These are phyloP conservation scores for Scutellaria galericulata DNA, from an alignment of 257 asterid genomes.

Conservation along the genomic window DNA sequence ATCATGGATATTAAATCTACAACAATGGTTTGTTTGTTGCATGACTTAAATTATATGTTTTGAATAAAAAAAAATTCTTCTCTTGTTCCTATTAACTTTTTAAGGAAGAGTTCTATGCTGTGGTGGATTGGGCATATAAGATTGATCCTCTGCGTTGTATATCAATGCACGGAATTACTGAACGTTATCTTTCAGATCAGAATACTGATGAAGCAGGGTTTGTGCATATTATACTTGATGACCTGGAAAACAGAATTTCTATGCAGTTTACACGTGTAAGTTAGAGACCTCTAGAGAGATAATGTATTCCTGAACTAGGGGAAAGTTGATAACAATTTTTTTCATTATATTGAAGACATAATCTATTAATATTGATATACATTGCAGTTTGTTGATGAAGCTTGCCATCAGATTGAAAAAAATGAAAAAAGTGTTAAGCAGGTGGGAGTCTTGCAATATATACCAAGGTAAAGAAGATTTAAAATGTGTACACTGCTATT, in stretches of 20 bases:
- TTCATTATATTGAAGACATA: conserved; percentile 35
- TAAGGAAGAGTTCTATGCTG: conserved; percentile 94
- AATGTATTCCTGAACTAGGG: background rate
- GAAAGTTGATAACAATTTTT: conserved; percentile 1
- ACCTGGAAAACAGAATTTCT: conserved; percentile 83
- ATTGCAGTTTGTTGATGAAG: conserved; percentile 91
- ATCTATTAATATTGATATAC: conserved; percentile 16
- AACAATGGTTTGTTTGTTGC: conserved; percentile 23
- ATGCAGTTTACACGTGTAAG: conserved; percentile 85
- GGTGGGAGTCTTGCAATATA: conserved; percentile 81
- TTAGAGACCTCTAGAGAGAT: conserved; percentile 27
- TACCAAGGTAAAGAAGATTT: conserved; percentile 69
- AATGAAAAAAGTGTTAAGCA: conserved; percentile 83
- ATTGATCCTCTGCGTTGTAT: conserved; percentile 94
- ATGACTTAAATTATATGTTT: conserved; percentile 24
- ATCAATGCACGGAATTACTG: conserved; percentile 98
- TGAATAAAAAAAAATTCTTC: conserved; percentile 19
- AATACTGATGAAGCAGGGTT: conserved; percentile 94
- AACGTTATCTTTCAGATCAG: conserved; percentile 87
- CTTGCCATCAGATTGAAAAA: conserved; percentile 95
- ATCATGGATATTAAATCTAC: conserved; percentile 29
- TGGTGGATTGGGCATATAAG: conserved; percentile 98
- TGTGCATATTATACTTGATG: conserved; percentile 92
- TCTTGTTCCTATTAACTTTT: conserved; percentile 23
- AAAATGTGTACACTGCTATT: background rate